Base-by-base conservation (phyloP, 2,329 filamentous ascomycete genomes). In the Xylaria sp. region DNA sequence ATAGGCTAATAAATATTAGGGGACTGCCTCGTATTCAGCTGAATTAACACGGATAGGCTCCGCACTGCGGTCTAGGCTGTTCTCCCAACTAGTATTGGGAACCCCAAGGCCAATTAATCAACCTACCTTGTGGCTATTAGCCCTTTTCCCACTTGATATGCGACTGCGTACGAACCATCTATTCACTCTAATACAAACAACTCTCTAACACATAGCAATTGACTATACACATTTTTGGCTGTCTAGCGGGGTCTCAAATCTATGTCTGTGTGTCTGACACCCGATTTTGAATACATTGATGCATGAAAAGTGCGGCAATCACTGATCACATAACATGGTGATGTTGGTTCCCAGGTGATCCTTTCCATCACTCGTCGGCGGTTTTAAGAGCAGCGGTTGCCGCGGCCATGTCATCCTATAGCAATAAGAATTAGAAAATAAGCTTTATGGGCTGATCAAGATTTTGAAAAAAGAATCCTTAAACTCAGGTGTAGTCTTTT, bases 361-460 rank as follows among this genome's bases (percentile, higher is more conserved):
- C 3, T 15, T 50, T 17, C 20, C 13, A 29, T 65, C 44, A 51
- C 20, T 55, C 1, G 17, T 47, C 10, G 2, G 6, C 20, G 1
- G 4, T 38, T 5, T 13, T 20, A 17, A 51, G 25, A 13, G 33
- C 31, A n/a, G 56, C n/a, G n/a, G 50, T 65, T 11, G 42, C 36
- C 11, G 25, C 13, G 25, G 50, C 44, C 13, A 65, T 17, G 33
- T 42, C 22, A 15, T 42, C 27, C 63, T 65, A 11, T 1, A 44
- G 7, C 9, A 4, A 31, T 22, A 20, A 36, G 3, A 2, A 5
- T 61, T 20, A 65, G 63, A n/a, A n/a, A n/a, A n/a, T 27, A 10
- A 49, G 10, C 31, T 22, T 31, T 5, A 17, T 7, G 2, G 17
- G 2, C 5, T 2, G 20, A 13, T 31, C 17, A 20, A n/a, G 10